Percentiles rank a stretch among this genome's conserved stretches.
Evolutionary conservation across 2,329 filamentous ascomycete species (phyloP).

Genomic region (Apiospora kogelbergensis): DNA sequence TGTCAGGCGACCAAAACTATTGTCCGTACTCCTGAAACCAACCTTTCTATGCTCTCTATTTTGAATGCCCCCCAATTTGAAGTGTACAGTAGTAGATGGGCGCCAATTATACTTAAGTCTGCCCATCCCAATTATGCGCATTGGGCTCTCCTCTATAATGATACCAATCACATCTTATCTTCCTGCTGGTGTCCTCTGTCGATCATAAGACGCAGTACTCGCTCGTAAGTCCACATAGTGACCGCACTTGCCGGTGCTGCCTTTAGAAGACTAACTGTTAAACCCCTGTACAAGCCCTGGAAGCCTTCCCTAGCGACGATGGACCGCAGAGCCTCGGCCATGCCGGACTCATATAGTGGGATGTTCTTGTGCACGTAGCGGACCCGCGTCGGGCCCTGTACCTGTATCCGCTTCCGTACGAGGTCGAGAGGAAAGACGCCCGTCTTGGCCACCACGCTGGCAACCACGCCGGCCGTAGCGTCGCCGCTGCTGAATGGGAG

Average conservation of each 20-base stretch:
- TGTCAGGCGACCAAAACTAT: neutral
- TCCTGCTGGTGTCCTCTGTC: conserved; percentile 11
- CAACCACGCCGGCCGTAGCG: conserved; percentile 77
- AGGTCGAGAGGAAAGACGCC: conserved; percentile 91
- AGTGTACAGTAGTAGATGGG: neutral
- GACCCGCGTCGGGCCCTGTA: conserved; percentile 83
- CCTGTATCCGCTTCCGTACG: conserved; percentile 88
- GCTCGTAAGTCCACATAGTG: conserved; percentile 94
- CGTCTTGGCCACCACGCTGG: conserved; percentile 82
- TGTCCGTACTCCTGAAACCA: neutral
- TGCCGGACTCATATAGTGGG: conserved; percentile 72
- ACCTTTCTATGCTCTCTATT: neutral
- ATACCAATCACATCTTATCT: neutral
- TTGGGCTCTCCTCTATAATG: too few relatives aligned
- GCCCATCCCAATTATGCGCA: neutral
- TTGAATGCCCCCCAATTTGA: neutral
- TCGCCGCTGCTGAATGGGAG: conserved; percentile 77
- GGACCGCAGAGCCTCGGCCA: conserved; percentile 62
- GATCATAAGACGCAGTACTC: conserved; percentile 62
- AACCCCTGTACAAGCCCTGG: conserved; percentile 80
- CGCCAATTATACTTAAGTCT: neutral
- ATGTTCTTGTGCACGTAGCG: conserved; percentile 86
- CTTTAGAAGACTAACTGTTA: conserved; percentile 88
- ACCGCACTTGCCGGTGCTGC: conserved; percentile 90
- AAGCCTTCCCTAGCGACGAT: conserved; percentile 75